These are phyloP conservation scores for Goffeauzyma gilvescens DNA, from an alignment of 768 basidiomycete species.

Conservation along the genomic window DNA sequence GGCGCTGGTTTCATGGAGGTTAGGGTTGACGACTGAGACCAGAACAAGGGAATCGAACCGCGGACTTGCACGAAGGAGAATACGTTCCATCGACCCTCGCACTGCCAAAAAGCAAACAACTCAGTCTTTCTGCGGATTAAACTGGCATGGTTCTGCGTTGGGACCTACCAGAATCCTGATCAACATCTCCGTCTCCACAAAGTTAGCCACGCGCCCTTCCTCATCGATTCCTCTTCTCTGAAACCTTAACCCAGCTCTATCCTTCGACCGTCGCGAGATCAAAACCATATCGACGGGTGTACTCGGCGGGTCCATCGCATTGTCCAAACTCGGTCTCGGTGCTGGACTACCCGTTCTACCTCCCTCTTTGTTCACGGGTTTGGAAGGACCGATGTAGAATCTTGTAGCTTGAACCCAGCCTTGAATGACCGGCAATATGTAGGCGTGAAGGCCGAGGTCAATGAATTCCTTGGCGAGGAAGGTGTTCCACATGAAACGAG, in stretches of 20 bases:
- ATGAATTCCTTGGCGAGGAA: constrained; percentile 65
- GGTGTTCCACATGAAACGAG: constrained; percentile 93
- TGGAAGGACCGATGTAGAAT: constrained; percentile 39
- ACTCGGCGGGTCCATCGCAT: constrained; percentile 10
- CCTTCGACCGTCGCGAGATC: constrained; percentile 65
- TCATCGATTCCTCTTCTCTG: constrained; percentile 89
- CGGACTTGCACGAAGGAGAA: constrained; percentile 81
- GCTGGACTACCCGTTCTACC: constrained; percentile 32
- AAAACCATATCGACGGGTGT: constrained; percentile 53
- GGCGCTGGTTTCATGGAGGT: constrained; percentile 60
- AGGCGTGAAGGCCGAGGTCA: constrained; percentile 73
- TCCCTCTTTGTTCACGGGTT: background rate
- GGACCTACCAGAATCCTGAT: constrained; percentile 53
- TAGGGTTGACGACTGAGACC: constrained; percentile 68
- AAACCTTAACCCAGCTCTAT: constrained; percentile 82
- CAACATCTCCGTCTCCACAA: constrained; percentile 85
- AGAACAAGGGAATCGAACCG: constrained; percentile 84
- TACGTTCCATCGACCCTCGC: constrained; percentile 53
- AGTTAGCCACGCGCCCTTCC: constrained; percentile 80
- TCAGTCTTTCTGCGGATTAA: constrained; percentile 1
- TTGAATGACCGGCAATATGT: constrained; percentile 79
- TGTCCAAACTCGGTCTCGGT: constrained; percentile 33
- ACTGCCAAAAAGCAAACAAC: constrained; percentile 35
- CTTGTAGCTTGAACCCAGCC: constrained; percentile 65
- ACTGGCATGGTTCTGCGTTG: background rate